These are phyloP conservation scores for Curvularia lunata DNA, from an alignment of 2,329 filamentous ascomycete species.

Conservation along the genomic window DNA sequence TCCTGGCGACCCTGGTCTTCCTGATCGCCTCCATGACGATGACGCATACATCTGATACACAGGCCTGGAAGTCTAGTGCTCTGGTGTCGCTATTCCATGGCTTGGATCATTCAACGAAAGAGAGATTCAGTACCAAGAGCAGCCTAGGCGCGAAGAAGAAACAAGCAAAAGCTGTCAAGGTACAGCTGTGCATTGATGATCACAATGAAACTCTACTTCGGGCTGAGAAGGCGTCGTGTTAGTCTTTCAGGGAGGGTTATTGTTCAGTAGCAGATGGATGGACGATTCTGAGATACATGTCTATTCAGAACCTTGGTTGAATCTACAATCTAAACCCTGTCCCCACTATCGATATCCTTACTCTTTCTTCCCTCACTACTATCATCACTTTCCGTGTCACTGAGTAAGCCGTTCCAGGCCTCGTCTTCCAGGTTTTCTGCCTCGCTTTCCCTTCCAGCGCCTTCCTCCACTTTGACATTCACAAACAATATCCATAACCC, in stretches of 20 bases:
- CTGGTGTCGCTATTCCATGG: constrained; percentile 21
- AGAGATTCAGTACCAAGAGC: constrained; percentile 14
- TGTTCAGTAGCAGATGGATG: background rate
- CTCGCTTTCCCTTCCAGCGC: constrained; percentile 25
- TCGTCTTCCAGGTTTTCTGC: constrained; percentile 35
- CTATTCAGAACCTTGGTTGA: background rate
- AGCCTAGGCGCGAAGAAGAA: constrained; percentile 15
- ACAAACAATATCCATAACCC: constrained; percentile 49
- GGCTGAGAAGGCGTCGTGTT: constrained; percentile 8
- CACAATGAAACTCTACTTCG: constrained; percentile 16
- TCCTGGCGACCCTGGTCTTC: constrained; percentile 17
- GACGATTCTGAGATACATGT: background rate
- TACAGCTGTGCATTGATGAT: constrained; percentile 11
- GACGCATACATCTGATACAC: constrained; percentile 18
- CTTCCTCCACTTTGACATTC: constrained; percentile 41
- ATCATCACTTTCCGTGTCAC: constrained; percentile 36
- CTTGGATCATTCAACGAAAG: constrained; percentile 17
- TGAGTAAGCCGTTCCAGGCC: constrained; percentile 41
- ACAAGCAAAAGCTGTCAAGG: constrained; percentile 17
- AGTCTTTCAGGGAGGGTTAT: background rate
- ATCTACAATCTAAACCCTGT: constrained; percentile 13
- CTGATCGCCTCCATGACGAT: constrained; percentile 18
- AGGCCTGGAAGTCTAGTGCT: constrained; percentile 24
- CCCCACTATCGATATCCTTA: constrained; percentile 29
- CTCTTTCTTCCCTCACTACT: constrained; percentile 30